phyloP scores from a whole-genome alignment of 202 grass and related monocot species.

The Thinopyrum obtusiflorum region DNA sequence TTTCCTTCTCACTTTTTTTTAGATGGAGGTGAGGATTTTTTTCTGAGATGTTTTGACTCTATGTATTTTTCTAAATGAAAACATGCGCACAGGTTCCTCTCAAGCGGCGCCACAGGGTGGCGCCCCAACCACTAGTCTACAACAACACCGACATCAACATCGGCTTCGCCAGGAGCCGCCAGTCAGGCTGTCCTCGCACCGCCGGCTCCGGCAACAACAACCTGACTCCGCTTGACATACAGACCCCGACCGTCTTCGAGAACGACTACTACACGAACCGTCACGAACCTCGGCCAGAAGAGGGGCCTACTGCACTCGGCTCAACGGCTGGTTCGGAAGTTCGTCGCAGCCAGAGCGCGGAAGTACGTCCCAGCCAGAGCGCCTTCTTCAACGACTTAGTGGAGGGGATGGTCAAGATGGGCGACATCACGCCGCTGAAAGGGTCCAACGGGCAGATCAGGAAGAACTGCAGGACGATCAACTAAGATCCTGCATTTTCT shows the following conservation, averaged over 20 bases:
- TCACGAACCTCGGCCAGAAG: conserved; percentile 29
- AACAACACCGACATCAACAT: conserved; percentile 52
- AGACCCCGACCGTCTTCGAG: conserved; percentile 45
- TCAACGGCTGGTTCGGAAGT: conserved; percentile 43
- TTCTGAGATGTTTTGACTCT: too few species aligned
- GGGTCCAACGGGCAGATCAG: conserved; percentile 47
- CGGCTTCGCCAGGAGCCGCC: conserved; percentile 30
- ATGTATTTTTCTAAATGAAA: too few species aligned
- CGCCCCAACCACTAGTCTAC: conserved; percentile 11
- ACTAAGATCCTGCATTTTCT: conserved; percentile 9
- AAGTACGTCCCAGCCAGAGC: not conserved
- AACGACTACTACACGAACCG: conserved; percentile 52
- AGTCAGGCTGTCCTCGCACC: conserved; percentile 22
- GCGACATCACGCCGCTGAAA: conserved; percentile 53
- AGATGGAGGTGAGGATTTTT: too few species aligned
- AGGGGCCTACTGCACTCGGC: conserved; percentile 53
- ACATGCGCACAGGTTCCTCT: too few species aligned
- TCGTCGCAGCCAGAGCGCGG: not conserved
- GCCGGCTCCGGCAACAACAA: conserved; percentile 41
- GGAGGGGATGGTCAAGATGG: conserved; percentile 61
- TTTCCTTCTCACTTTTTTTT: too few species aligned
- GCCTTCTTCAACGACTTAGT: conserved; percentile 48
- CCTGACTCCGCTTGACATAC: conserved; percentile 41
- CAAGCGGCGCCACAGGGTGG: too few species aligned
- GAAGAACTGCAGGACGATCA: conserved; percentile 70